phyloP scores from a whole-genome alignment of 495 filamentous ascomycete species.

The Trichoderma orchidacearum region DNA sequence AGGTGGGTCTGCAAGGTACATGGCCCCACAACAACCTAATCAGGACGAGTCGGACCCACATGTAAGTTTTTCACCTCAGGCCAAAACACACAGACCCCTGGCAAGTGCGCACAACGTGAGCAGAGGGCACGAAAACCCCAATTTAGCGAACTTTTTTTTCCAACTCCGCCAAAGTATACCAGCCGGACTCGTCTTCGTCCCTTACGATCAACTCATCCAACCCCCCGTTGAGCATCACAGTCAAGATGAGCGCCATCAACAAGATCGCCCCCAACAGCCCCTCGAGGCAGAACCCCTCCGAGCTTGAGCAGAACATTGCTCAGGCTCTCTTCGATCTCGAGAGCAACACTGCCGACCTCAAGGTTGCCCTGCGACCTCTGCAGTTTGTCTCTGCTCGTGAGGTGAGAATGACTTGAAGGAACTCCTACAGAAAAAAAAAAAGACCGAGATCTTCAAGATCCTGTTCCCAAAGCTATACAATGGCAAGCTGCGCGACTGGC shows the following conservation, averaged over 20 bases:
- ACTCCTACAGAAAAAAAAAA: not conserved
- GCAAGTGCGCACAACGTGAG: not conserved
- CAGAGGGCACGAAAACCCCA: conserved; percentile 6
- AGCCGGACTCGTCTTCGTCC: not conserved
- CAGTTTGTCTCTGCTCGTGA: conserved; percentile 96
- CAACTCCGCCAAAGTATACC: not conserved
- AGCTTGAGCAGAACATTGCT: conserved; percentile 89
- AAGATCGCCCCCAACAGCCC: conserved; percentile 97
- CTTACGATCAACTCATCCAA: conserved; percentile 2
- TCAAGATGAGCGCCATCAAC: conserved; percentile 51
- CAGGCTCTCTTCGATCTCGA: conserved; percentile 94
- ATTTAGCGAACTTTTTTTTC: not conserved
- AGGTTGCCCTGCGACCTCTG: conserved; percentile 79
- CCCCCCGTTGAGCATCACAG: conserved; percentile 10
- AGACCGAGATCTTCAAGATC: not conserved
- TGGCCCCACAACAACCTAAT: not conserved
- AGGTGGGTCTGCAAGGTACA: not conserved
- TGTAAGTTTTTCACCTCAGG: not conserved
- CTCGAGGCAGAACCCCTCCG: conserved; percentile 81
- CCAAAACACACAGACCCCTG: not conserved
- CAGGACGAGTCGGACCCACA: not conserved
- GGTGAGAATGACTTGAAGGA: conserved; percentile 51
- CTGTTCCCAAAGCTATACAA: conserved; percentile 4
- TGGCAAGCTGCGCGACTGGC: not conserved
- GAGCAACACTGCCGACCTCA: conserved; percentile 94